Evolutionary conservation across 2,329 filamentous ascomycete species (phyloP).

Genomic region (Fusarium sambucinum): DNA sequence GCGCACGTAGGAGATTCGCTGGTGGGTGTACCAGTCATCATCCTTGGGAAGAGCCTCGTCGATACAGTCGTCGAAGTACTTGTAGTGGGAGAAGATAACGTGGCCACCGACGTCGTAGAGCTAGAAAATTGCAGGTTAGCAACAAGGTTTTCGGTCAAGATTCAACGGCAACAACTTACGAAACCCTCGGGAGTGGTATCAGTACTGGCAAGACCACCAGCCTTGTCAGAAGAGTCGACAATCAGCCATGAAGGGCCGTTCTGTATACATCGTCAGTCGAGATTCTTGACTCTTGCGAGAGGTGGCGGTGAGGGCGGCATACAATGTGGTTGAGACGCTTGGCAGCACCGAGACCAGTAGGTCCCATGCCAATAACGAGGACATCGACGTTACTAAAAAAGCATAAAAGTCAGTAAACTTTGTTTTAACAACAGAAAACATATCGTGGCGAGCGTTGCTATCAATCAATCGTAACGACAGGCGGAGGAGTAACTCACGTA

Average conservation of each 20-base stretch:
- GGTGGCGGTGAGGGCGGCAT: slow-evolving; percentile 61
- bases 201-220: slow-evolving; percentile 95
- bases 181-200: slow-evolving; percentile 97
- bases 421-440: neutral
- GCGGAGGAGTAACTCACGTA: slow-evolving; percentile 51
- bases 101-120: slow-evolving; percentile 98
- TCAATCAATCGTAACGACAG: slow-evolving; percentile 18
- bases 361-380: slow-evolving; percentile 96
- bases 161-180: slow-evolving; percentile 71
- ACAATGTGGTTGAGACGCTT: slow-evolving; percentile 98
- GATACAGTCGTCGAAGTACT: slow-evolving; percentile 99
- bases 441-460: slow-evolving; percentile 9
- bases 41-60: slow-evolving; percentile 95
- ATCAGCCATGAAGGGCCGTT: slow-evolving; percentile 96
- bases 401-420: slow-evolving; percentile 33
- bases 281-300: slow-evolving; percentile 38
- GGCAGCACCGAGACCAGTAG: slow-evolving; percentile 95
- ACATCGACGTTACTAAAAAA: slow-evolving; percentile 86
- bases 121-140: slow-evolving; percentile 60
- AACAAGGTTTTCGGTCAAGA: slow-evolving; percentile 10
- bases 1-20: slow-evolving; percentile 98
- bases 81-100: slow-evolving; percentile 99
- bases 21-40: slow-evolving; percentile 96
- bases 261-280: slow-evolving; percentile 61
- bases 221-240: slow-evolving; percentile 89